Conservation (phyloP, 805 yeast species). For the Suhomyces kilbournensis region DNA sequence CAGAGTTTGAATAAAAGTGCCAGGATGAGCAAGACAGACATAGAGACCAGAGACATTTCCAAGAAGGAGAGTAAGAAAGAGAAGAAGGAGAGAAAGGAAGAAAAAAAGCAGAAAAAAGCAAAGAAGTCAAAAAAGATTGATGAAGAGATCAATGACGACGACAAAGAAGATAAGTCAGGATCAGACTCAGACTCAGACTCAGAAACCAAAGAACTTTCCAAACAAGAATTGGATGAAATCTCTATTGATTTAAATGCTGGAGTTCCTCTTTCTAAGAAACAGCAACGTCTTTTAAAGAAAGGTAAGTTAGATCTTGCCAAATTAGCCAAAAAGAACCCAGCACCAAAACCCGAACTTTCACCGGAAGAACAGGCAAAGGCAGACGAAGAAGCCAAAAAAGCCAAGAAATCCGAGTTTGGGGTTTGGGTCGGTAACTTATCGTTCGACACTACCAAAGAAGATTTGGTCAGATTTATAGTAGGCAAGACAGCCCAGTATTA, state of each 20-base stretch:
- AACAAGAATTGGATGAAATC: slow-evolving; percentile 57
- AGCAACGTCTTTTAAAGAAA: slow-evolving; percentile 61
- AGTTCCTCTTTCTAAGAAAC: slow-evolving; percentile 87
- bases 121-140: slow-evolving; percentile 8
- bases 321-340: slow-evolving; percentile 38
- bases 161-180: slow-evolving; percentile 8
- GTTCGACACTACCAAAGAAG: slow-evolving; percentile 77
- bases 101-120: slow-evolving; percentile 30
- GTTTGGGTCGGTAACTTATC: slow-evolving; percentile 95
- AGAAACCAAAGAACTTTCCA: slow-evolving; percentile 7
- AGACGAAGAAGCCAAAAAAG: slow-evolving; percentile 25
- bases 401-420: slow-evolving; percentile 56
- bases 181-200: slow-evolving; percentile 2
- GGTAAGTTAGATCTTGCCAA: slow-evolving; percentile 70
- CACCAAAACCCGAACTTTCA: slow-evolving; percentile 36
- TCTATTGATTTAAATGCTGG: slow-evolving; percentile 68
- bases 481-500: slow-evolving; percentile 49
- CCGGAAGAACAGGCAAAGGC: slow-evolving; percentile 26
- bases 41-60: background rate
- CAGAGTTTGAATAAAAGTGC: background rate
- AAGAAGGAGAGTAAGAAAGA: slow-evolving; percentile 18
- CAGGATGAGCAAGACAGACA: background rate
- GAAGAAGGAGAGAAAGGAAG: slow-evolving; percentile 22
- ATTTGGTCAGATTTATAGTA: slow-evolving; percentile 60
- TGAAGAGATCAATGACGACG: slow-evolving; percentile 10